These are phyloP conservation scores for Agrostemma githago DNA, from an alignment of 148 eudicot species.

Conservation along the genomic window DNA sequence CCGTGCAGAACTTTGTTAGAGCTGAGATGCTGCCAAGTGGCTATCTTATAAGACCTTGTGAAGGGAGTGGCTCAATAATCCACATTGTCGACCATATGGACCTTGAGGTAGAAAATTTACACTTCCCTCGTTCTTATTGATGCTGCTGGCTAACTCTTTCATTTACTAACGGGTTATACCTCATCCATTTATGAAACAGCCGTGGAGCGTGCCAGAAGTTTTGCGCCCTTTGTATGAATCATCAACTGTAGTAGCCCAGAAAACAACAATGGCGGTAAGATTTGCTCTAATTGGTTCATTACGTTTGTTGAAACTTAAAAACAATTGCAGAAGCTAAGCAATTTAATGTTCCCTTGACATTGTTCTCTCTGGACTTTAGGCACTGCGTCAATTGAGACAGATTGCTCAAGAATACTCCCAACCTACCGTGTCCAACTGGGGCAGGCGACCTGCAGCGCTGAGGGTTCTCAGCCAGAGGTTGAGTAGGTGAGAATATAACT, in stretches of 20 bases:
- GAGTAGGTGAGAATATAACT: slow-evolving; percentile 43
- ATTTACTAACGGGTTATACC: slow-evolving; percentile 8
- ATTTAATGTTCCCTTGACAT: neutral
- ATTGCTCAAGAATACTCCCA: slow-evolving; percentile 73
- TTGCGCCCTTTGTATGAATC: slow-evolving; percentile 78
- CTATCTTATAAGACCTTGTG: slow-evolving; percentile 76
- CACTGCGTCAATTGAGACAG: slow-evolving; percentile 71
- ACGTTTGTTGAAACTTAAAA: neutral
- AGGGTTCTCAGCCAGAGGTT: slow-evolving; percentile 73
- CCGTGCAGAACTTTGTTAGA: slow-evolving; percentile 67
- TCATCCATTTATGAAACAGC: slow-evolving; percentile 30
- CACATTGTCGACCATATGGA: slow-evolving; percentile 82
- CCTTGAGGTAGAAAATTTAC: slow-evolving; percentile 44
- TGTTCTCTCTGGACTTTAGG: slow-evolving; percentile 33
- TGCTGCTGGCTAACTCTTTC: neutral
- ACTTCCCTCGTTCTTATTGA: neutral
- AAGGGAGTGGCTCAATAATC: slow-evolving; percentile 77
- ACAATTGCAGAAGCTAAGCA: neutral
- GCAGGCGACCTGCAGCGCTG: slow-evolving; percentile 70
- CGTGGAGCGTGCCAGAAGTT: slow-evolving; percentile 87
- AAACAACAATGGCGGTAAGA: slow-evolving; percentile 68
- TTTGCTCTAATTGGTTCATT: neutral
- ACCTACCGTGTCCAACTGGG: slow-evolving; percentile 57
- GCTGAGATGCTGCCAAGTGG: slow-evolving; percentile 83
- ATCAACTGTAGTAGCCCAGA: slow-evolving; percentile 68